These are phyloP conservation scores for Sphagnum magellanicum DNA, from an alignment of 228 moss, liverwort and hornwort genomes.

Conservation along the genomic window DNA sequence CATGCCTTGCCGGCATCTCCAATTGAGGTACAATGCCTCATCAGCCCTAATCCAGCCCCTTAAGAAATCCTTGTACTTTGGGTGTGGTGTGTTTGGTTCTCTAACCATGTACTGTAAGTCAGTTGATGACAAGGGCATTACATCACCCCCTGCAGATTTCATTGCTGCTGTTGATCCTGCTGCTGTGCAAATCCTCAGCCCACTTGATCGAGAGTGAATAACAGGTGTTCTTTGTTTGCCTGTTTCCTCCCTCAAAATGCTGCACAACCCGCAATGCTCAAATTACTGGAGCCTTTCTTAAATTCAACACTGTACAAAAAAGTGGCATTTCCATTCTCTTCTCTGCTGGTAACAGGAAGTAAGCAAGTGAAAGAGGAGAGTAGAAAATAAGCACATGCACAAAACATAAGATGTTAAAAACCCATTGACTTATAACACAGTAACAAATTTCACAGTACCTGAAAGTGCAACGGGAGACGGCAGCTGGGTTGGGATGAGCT, in stretches of 20 bases:
- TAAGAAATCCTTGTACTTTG: constrained; percentile 32
- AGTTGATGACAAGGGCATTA: constrained; percentile 47
- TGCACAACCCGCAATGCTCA: constrained; percentile 8
- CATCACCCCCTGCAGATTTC: constrained; percentile 74
- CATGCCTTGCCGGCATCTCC: constrained; percentile 67
- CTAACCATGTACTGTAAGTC: constrained; percentile 82
- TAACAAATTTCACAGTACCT: constrained; percentile 21
- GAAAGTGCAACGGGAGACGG: constrained; percentile 78
- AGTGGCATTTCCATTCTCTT: not conserved
- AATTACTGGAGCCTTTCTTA: not conserved
- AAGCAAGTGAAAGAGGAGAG: not conserved
- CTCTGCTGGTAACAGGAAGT: not conserved
- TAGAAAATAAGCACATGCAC: not conserved
- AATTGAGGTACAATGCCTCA: constrained; percentile 39
- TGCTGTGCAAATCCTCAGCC: constrained; percentile 66
- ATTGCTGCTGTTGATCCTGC: constrained; percentile 88
- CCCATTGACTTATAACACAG: too few relatives aligned
- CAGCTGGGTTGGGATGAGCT: constrained; percentile 85
- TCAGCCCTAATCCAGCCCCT: constrained; percentile 48
- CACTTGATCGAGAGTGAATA: constrained; percentile 74
- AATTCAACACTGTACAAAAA: not conserved
- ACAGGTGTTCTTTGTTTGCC: constrained; percentile 17
- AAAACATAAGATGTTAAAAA: too few relatives aligned
- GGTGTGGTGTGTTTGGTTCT: constrained; percentile 65
- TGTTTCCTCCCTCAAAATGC: constrained; percentile 24